Evolutionary conservation across 148 eudicot genomes (phyloP).

Genomic region (Limonium bicolor): DNA sequence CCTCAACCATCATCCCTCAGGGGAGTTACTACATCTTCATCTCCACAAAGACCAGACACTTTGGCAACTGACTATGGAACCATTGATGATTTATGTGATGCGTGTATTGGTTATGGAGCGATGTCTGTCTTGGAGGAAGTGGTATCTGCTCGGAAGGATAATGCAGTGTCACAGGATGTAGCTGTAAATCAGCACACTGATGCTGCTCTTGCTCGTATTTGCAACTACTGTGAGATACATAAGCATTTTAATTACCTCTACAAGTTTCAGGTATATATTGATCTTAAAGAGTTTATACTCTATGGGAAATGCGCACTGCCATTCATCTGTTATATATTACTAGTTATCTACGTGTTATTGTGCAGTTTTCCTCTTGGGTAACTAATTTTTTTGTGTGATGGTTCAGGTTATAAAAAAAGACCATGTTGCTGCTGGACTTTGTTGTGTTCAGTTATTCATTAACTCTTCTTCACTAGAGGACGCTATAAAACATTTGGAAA

Average conservation of each 20-base stretch:
- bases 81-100: constrained; percentile 70
- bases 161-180: constrained; percentile 25
- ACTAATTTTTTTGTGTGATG: constrained; percentile 11
- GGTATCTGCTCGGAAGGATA: constrained; percentile 44
- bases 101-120: constrained; percentile 72
- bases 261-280: constrained; percentile 73
- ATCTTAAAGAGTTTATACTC: no score
- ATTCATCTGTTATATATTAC: neutral
- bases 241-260: constrained; percentile 83
- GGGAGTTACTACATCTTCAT: constrained; percentile 51
- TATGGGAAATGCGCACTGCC: no score
- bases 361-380: neutral
- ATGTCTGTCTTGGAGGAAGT: constrained; percentile 85
- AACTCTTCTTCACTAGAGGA: constrained; percentile 81
- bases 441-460: constrained; percentile 92
- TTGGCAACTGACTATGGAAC: constrained; percentile 87
- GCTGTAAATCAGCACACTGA: constrained; percentile 45
- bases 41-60: constrained; percentile 82
- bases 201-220: constrained; percentile 73
- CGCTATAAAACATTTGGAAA: constrained; percentile 79
- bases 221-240: constrained; percentile 76
- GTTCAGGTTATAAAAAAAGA: constrained; percentile 80
- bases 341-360: neutral
- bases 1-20: constrained; percentile 61
- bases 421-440: constrained; percentile 98